These are phyloP conservation scores for Neofusicoccum parvum DNA, from an alignment of 2,329 filamentous ascomycete genomes.

Conservation along the genomic window DNA sequence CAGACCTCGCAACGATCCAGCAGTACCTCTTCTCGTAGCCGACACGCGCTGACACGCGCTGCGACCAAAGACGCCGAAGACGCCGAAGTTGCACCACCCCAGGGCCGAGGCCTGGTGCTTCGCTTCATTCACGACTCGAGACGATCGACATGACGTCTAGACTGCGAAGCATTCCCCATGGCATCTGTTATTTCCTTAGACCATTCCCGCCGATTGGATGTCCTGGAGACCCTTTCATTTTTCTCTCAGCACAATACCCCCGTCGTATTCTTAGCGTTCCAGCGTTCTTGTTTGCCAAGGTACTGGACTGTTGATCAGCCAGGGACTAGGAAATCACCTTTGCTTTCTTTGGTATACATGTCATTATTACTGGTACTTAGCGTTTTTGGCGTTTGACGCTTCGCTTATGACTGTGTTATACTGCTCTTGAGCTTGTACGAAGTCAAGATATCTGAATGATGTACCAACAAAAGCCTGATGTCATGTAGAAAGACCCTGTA, in stretches of 20 bases:
- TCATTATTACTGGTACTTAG: too few relatives aligned
- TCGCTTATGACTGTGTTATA: neutral
- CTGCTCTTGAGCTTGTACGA: neutral
- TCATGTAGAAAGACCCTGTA: too few relatives aligned
- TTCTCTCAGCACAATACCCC: conserved; percentile 18
- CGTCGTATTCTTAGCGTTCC: conserved; percentile 15
- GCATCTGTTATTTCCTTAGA: neutral
- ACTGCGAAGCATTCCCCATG: neutral
- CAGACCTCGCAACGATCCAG: conserved; percentile 55
- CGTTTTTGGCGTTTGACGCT: too few relatives aligned
- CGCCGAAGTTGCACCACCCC: too few relatives aligned
- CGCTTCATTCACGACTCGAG: neutral
- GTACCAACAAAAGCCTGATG: neutral
- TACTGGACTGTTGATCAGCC: neutral
- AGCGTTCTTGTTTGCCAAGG: neutral
- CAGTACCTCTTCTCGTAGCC: conserved; percentile 20
- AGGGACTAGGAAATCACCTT: neutral
- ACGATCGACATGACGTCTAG: conserved; percentile 8
- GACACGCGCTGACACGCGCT: too few relatives aligned
- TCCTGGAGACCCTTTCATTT: conserved; percentile 3
- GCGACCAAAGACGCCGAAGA: neutral
- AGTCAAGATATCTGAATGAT: neutral
- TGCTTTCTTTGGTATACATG: too few relatives aligned
- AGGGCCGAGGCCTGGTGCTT: conserved; percentile 1
- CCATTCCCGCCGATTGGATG: conserved; percentile 11